phyloP scores from a whole-genome alignment of 148 eudicot genomes.

The Rhododendron kiyosumense region DNA sequence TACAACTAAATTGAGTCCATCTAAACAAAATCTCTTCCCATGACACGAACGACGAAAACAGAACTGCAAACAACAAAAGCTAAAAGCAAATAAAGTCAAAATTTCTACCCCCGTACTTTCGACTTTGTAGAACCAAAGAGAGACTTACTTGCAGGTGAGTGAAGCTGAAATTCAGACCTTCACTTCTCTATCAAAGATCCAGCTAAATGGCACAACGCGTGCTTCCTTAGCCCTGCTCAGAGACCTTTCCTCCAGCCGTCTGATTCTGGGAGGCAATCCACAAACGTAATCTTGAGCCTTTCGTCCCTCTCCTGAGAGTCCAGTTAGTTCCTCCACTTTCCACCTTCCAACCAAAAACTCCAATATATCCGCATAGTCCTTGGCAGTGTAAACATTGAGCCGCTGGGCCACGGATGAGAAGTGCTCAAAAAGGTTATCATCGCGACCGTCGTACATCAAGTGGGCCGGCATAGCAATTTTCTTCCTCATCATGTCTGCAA shows the following conservation, averaged over 20 bases:
- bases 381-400: slow-evolving; percentile 23
- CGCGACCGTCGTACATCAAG: slow-evolving; percentile 23
- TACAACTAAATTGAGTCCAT: not conserved
- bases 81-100: not conserved
- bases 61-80: not conserved
- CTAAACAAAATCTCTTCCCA: not conserved
- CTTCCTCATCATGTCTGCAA: slow-evolving; percentile 26
- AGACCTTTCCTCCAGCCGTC: slow-evolving; percentile 15
- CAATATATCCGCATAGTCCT: slow-evolving; percentile 27
- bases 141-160: not conserved
- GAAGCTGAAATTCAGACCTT: not conserved
- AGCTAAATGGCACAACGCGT: slow-evolving; percentile 3
- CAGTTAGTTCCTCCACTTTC: slow-evolving; percentile 21
- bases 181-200: slow-evolving; percentile 18
- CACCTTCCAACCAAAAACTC: slow-evolving; percentile 23
- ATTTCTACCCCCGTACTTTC: not conserved
- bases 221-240: slow-evolving; percentile 10
- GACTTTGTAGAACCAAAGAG: not conserved
- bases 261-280: slow-evolving; percentile 19
- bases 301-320: slow-evolving; percentile 13
- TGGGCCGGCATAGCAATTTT: slow-evolving; percentile 26
- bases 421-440: slow-evolving; percentile 21
- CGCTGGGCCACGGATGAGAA: slow-evolving; percentile 22
- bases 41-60: not conserved
- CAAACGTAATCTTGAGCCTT: slow-evolving; percentile 19